Base-by-base conservation (phyloP, 805 yeast genomes). In the Lipomyces starkeyi region DNA sequence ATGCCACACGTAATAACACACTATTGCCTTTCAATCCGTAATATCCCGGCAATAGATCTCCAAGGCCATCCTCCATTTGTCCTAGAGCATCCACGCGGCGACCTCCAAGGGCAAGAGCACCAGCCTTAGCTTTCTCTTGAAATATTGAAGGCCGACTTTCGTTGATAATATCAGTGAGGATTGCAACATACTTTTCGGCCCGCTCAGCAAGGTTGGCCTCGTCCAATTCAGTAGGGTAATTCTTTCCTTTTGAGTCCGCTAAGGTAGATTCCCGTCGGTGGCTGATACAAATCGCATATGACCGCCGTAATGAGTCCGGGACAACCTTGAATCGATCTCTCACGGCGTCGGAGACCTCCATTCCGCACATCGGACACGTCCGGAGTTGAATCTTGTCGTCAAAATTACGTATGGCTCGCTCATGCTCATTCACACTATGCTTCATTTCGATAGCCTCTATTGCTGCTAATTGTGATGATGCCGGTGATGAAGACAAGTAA, bases 11-110 rank as follows among this genome's bases (percentile, higher is more conserved):
- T n/a, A 68, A 55, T 40, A 71, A 29, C 20, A 70, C 56, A 14
- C 58, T 61, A 17, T 57, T 59, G 2, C 73, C 73, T 32, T 52
- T 56, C 34, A 62, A 57, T 13, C 73, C 73, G 47, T 71, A 71
- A 54, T 71, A 71, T 11, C 73, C 73, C 3, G 73, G 73, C 17
- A 64, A 27, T 34, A 64, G 40, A 13, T 64, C 67, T 5, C 43
- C 43, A 17, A 59, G 55, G 9, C 64, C 65, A 7, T 58, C 61
- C 34, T 64, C 65, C 59, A 65, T 40, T 53, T 64, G 69, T 55
- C 54, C 56, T 47, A 66, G 58, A 53, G 69, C 72, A 25, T 66
- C 65, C 27, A 68, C 40, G 25, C 73, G 64, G 2, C 62, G 43
- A 35, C 60, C 62, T 13, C 54, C 27, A 20, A 14, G 22, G 8